Conservation (phyloP, 768 basidiomycete species). For the Termitomyces heimii region DNA sequence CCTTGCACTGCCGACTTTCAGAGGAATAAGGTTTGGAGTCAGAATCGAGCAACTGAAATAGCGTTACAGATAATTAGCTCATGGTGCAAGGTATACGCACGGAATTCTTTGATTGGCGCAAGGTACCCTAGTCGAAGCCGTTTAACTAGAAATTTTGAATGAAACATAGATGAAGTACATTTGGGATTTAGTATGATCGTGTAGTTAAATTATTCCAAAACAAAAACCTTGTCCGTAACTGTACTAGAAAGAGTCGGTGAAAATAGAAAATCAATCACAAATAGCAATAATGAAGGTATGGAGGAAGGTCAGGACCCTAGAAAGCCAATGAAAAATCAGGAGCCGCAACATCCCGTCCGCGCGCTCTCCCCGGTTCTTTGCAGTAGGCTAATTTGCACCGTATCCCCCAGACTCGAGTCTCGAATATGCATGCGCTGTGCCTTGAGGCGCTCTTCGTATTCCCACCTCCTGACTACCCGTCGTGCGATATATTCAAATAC, state of each 20-base stretch:
- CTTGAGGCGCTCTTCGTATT: conserved; percentile 57
- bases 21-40: not conserved
- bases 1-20: not conserved
- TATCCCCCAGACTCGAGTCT: conserved; percentile 30
- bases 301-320: not conserved
- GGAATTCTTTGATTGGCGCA: too few species aligned
- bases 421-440: conserved; percentile 33
- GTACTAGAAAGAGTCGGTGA: not conserved
- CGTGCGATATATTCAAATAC: conserved; percentile 75
- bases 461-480: conserved; percentile 58
- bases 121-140: too few species aligned
- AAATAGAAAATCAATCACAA: not conserved
- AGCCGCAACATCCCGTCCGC: conserved; percentile 9
- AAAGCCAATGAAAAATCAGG: not conserved
- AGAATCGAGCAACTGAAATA: not conserved
- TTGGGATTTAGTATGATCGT: not conserved
- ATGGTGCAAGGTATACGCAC: too few species aligned
- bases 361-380: not conserved
- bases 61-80: too few species aligned
- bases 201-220: not conserved
- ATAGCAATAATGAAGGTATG: not conserved
- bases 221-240: not conserved
- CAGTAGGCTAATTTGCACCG: conserved; percentile 26
- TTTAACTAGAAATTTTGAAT: not conserved
- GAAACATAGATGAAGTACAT: not conserved